Percentiles rank a stretch among this genome's conserved stretches.
Conservation (phyloP, 768 basidiomycete genomes). For the Kwoniella pini region DNA sequence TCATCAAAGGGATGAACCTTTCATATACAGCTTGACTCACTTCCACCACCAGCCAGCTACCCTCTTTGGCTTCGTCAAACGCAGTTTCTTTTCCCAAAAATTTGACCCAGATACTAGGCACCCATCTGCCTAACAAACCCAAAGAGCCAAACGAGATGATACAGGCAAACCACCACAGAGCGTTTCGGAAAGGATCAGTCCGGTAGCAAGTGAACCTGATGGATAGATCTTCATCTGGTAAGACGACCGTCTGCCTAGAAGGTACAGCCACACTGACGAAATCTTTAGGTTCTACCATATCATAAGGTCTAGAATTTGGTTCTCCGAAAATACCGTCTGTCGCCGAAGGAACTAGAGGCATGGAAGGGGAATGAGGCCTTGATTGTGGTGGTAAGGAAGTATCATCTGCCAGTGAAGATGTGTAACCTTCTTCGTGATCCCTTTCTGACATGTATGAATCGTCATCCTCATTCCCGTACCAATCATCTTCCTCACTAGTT, state of each 20-base stretch:
- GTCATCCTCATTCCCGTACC: slow-evolving; percentile 47
- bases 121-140: slow-evolving; percentile 85
- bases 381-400: slow-evolving; percentile 55
- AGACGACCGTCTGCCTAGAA: slow-evolving; percentile 73
- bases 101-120: slow-evolving; percentile 85
- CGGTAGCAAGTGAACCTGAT: slow-evolving; percentile 86
- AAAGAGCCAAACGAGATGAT: slow-evolving; percentile 70
- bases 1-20: neutral
- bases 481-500: slow-evolving; percentile 50
- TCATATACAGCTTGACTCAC: slow-evolving; percentile 58
- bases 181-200: slow-evolving; percentile 63
- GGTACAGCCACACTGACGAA: slow-evolving; percentile 43
- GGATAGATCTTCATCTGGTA: slow-evolving; percentile 85
- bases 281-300: slow-evolving; percentile 32
- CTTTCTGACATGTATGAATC: slow-evolving; percentile 43
- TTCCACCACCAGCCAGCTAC: slow-evolving; percentile 75
- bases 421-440: slow-evolving; percentile 51
- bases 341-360: slow-evolving; percentile 47
- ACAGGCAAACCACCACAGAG: slow-evolving; percentile 72
- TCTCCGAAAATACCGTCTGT: slow-evolving; percentile 52
- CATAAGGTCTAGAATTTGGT: slow-evolving; percentile 24
- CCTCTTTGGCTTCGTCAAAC: slow-evolving; percentile 68
- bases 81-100: slow-evolving; percentile 81
- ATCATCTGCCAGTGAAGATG: slow-evolving; percentile 52
- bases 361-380: slow-evolving; percentile 50